Base-by-base conservation (phyloP, 805 yeast genomes). In the Ogataea methylovora region DNA sequence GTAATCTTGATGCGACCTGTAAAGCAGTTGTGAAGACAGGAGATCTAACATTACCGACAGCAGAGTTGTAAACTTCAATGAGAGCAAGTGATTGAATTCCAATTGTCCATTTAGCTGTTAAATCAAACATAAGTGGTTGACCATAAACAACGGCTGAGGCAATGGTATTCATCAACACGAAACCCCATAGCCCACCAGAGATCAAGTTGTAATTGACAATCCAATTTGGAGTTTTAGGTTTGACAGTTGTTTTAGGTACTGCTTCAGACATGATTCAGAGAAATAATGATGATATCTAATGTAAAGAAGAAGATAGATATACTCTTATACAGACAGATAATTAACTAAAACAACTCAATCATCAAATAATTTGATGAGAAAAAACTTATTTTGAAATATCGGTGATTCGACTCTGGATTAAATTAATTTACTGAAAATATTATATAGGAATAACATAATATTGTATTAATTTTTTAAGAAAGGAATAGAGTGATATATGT, bases 1-100 rank as follows among this genome's bases (percentile, higher is more conserved):
- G 62, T 34, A 88, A 57, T 43, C 98, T 72, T 10, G 97, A 87
- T 6, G 80, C 70, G 1, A 92, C 95, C 60, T 92, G 98, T 51
- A 88, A 79, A 12, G 67, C 69, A 0, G 97, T 86, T 21, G 97
- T 92, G 36, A 80, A 46, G 5, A 88, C 44, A 3, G 97, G 95
- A 8, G 97, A 80, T 45, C 80, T 76, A 24, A 92, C 97, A 31
- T 80, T 66, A 0, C 97, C 97, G 1, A 74, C 56, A 2, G 75
- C 65, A 2, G 95, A 73, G 55, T 90, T 92, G 50, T 75, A 67
- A 16, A 90, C 72, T 56, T 90, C 98, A 33, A 84, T 68, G 2
- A 85, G 44, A 0, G 97, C 97, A 31, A 77, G 62, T 14, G 84
- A 69, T 61, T 90, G 98, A 33, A 88, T 74, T 30, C 64, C 54